phyloP scores from a whole-genome alignment of 2,329 filamentous ascomycete species.

The Clarireedia paspali region DNA sequence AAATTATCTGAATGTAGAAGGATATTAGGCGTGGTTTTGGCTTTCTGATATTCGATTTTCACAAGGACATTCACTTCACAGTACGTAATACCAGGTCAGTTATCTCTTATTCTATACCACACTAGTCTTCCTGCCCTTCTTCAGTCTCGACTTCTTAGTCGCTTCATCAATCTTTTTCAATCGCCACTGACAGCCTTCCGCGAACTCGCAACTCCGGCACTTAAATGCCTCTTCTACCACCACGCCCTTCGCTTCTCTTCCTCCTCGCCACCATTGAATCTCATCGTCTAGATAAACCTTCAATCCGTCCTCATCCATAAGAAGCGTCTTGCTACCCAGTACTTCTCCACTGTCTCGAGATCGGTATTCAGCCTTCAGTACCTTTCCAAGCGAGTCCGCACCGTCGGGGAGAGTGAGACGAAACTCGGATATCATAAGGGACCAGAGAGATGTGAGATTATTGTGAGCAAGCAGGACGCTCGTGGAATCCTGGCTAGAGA shows the following conservation, averaged over 20 bases:
- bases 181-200: conserved; percentile 71
- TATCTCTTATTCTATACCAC: conserved; percentile 3
- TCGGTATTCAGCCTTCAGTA: conserved; percentile 51
- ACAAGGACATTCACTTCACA: conserved; percentile 5
- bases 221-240: conserved; percentile 81
- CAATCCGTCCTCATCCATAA: conserved; percentile 57
- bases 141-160: conserved; percentile 19
- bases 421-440: conserved; percentile 54
- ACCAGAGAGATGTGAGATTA: conserved; percentile 52
- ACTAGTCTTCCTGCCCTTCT: conserved; percentile 7
- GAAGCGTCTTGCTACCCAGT: conserved; percentile 53
- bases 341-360: conserved; percentile 38
- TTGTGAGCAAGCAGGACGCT: conserved; percentile 48
- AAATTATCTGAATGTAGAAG: too few species aligned
- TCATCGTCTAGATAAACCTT: conserved; percentile 59
- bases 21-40: too few species aligned
- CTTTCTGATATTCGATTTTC: too few species aligned
- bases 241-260: conserved; percentile 66
- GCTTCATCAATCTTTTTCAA: conserved; percentile 58
- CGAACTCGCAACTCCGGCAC: conserved; percentile 78
- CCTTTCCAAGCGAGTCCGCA: conserved; percentile 43
- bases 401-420: conserved; percentile 39
- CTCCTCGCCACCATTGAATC: conserved; percentile 83
- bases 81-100: conserved; percentile 10
- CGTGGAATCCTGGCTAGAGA: conserved; percentile 24